A percentile compares a stretch with the other conserved stretches of the same genome.
Evolutionary conservation across 2,329 filamentous ascomycete genomes (phyloP).

Genomic region (Pseudopyricularia javanii): DNA sequence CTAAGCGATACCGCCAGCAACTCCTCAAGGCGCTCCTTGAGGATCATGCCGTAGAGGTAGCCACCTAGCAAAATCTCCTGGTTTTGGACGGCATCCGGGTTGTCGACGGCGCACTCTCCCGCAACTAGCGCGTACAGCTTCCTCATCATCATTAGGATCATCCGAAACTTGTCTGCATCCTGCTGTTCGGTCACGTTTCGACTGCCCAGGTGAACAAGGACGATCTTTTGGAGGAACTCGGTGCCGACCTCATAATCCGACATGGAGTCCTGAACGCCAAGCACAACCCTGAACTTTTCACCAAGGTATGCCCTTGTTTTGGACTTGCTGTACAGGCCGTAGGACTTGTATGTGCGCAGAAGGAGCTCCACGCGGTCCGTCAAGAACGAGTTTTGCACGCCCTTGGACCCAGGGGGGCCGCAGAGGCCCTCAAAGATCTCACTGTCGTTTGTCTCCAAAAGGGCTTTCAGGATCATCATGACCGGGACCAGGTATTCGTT

Average conservation of each 20-base stretch:
- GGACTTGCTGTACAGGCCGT: constrained; percentile 68
- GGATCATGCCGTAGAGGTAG: constrained; percentile 85
- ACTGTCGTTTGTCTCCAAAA: constrained; percentile 90
- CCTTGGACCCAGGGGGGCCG: constrained; percentile 63
- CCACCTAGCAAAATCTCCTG: constrained; percentile 91
- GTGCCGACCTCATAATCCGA: constrained; percentile 81
- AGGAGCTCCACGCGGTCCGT: constrained; percentile 89
- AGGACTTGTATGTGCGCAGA: constrained; percentile 84
- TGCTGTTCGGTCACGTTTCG: constrained; percentile 72
- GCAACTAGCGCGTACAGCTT: constrained; percentile 91
- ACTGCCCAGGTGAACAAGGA: constrained; percentile 83
- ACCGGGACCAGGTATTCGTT: constrained; percentile 92
- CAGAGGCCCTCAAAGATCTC: constrained; percentile 94
- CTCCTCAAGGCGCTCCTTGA: constrained; percentile 91
- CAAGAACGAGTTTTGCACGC: constrained; percentile 78
- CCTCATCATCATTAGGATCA: constrained; percentile 90
- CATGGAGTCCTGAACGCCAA: constrained; percentile 73
- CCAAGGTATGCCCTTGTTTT: constrained; percentile 81
- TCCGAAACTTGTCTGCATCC: constrained; percentile 83
- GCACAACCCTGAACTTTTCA: constrained; percentile 78
- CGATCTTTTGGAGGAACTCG: constrained; percentile 81
- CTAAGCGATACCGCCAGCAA: constrained; percentile 52
- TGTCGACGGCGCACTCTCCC: constrained; percentile 85
- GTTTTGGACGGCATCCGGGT: constrained; percentile 91
- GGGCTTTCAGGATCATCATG: constrained; percentile 91